phyloP scores from a whole-genome alignment of 129 eudicot species.

The Flaveria bidentis region DNA sequence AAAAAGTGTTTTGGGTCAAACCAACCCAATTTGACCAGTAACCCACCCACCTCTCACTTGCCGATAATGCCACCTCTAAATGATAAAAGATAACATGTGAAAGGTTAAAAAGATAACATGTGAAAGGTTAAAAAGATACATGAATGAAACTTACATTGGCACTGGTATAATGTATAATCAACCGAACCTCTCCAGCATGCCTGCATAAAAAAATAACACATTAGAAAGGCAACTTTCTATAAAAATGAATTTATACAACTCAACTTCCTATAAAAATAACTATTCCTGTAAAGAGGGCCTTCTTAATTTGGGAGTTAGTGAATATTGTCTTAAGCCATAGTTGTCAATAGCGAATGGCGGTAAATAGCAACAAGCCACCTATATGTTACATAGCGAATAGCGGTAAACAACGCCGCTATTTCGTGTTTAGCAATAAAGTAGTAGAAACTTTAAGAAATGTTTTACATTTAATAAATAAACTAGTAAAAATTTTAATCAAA shows the following conservation, averaged over 20 bases:
- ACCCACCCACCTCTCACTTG: not conserved
- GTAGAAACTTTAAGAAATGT: too few relatives aligned
- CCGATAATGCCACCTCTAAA: not conserved
- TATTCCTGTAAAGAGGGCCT: not conserved
- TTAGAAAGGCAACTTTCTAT: constrained; percentile 18
- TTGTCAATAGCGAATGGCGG: too few relatives aligned
- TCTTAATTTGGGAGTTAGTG: not conserved
- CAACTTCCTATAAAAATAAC: too few relatives aligned
- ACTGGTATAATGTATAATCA: constrained; percentile 65
- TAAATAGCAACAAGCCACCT: too few relatives aligned
- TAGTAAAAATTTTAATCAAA: too few relatives aligned
- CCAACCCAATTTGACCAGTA: not conserved
- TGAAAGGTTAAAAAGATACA: constrained; percentile 9
- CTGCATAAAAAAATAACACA: constrained; percentile 34
- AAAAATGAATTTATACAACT: not conserved
- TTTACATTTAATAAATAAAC: too few relatives aligned
- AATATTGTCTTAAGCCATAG: not conserved
- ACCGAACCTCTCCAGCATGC: constrained; percentile 86
- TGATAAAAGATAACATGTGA: not conserved
- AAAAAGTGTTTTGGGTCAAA: not conserved
- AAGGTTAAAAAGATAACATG: constrained; percentile 6
- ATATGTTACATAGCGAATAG: too few relatives aligned
- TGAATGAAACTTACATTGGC: constrained; percentile 57
- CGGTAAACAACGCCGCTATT: too few relatives aligned
- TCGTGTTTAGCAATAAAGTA: too few relatives aligned